Evolutionary conservation across 345 rosid genomes (phyloP).

Genomic region (Citrus australasica): DNA sequence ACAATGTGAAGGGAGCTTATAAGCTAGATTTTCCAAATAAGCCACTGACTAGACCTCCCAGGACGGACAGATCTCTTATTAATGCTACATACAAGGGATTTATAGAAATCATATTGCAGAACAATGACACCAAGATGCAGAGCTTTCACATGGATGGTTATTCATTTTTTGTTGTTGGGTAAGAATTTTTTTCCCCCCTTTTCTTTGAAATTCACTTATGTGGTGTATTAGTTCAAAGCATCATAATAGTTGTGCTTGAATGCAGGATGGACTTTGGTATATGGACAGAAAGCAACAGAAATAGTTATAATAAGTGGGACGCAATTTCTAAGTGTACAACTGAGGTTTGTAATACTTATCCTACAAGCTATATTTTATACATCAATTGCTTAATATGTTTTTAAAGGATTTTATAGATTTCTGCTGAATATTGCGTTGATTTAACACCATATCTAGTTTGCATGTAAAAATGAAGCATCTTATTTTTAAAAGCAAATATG

Average conservation of each 20-base stretch:
- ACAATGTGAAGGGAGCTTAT: slow-evolving; percentile 72
- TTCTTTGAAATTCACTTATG: neutral
- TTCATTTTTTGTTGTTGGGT: slow-evolving; percentile 88
- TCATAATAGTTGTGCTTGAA: neutral
- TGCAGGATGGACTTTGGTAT: slow-evolving; percentile 88
- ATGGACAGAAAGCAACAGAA: slow-evolving; percentile 71
- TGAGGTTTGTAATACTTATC: slow-evolving; percentile 32
- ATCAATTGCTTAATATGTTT: neutral
- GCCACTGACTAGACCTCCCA: slow-evolving; percentile 61
- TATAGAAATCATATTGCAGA: slow-evolving; percentile 80
- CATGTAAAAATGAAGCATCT: neutral
- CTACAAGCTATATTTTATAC: neutral
- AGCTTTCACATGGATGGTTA: slow-evolving; percentile 90
- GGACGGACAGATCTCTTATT: slow-evolving; percentile 60
- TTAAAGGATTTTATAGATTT: neutral
- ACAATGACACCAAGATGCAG: slow-evolving; percentile 82
- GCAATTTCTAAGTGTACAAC: slow-evolving; percentile 56
- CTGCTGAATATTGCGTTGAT: neutral
- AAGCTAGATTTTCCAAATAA: slow-evolving; percentile 79
- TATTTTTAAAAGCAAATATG: neutral
- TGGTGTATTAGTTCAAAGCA: neutral
- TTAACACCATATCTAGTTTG: neutral
- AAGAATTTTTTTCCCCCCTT: slow-evolving; percentile 13
- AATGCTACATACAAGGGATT: slow-evolving; percentile 92
- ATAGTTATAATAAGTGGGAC: slow-evolving; percentile 74